Evolutionary conservation across 106 monocot genomes (phyloP), one percentile per base, ranked within the genome.

Genomic region (Iris macrosiphon): DNA sequence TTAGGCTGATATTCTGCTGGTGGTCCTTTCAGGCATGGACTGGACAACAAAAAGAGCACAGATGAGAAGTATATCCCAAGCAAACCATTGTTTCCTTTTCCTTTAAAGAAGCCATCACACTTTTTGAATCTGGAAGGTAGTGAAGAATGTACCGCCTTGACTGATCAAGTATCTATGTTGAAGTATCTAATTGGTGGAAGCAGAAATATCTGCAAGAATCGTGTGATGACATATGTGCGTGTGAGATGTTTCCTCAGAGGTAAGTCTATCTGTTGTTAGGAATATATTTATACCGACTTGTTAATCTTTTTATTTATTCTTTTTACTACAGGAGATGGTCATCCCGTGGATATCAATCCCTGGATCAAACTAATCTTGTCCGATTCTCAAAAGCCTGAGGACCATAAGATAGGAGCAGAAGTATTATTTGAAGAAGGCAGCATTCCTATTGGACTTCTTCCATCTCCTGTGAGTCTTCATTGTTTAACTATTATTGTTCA

Each of bases 151-250:
- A 19, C 1, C n/a, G n/a, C 40, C 21, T 26, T 54, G 2, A 54
- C 52, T 21, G 65, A 54, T 1, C 18, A 11, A 6, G 13, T 19
- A 11, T 64, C 39, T 27, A 64, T 66, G 55, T 56, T 55, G 44
- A 41, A 56, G 45, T 46, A 29, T 46, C 12, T 59, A 30, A 40
- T 46, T 55, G 52, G 35, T 55, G 45, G 55, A 28, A 55, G 37
- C 34, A 55, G 55, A 13, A 62, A 70, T 37, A 16, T 23, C 20
- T 47, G 37, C 54, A 62, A 45, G 10, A 62, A 23, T 31, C 61
- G 70, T 41, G 55, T 21, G 27, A 16, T 70, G 16, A 53, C 62
- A 32, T 70, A 40, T 54, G 7, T 25, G 20, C 69, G 69, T 59
- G 40, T 28, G 10, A 40, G 31, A 32, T 43, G 29, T 40, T 29